These are phyloP conservation scores for Nicotiana noctiflora DNA, from an alignment of 257 asterid species.

Conservation along the genomic window DNA sequence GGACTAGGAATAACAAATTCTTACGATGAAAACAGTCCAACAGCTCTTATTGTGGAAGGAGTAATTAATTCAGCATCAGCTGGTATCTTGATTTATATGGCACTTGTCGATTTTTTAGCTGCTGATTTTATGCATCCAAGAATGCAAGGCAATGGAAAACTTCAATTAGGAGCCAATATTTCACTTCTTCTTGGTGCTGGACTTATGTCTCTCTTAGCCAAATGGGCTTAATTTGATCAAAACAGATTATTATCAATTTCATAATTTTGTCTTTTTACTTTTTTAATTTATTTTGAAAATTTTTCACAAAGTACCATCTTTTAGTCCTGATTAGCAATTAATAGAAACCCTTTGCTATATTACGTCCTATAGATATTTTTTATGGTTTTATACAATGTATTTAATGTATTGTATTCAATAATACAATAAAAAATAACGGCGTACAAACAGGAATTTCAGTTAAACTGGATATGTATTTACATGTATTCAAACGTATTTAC, in stretches of 20 bases:
- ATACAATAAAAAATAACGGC: too few species aligned
- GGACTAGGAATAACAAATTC: slow-evolving; percentile 5
- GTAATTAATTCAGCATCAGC: slow-evolving; percentile 11
- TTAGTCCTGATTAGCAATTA: too few species aligned
- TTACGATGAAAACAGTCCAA: slow-evolving; percentile 14
- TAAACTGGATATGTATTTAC: too few species aligned
- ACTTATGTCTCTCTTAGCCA: slow-evolving; percentile 12
- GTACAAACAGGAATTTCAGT: too few species aligned
- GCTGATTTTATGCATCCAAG: slow-evolving; percentile 17
- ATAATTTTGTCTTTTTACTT: too few species aligned
- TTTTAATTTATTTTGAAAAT: too few species aligned
- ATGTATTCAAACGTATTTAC: too few species aligned
- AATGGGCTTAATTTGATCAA: slow-evolving; percentile 9
- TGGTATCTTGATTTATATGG: slow-evolving; percentile 17
- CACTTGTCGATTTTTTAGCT: slow-evolving; percentile 7
- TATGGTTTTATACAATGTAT: too few species aligned
- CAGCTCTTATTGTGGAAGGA: slow-evolving; percentile 12
- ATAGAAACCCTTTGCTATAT: too few species aligned
- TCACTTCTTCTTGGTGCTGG: slow-evolving; percentile 17
- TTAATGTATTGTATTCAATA: too few species aligned
- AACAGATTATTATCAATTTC: not conserved
- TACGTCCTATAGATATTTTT: too few species aligned
- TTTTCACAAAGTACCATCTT: too few species aligned
- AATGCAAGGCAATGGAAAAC: slow-evolving; percentile 12
- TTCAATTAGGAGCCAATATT: slow-evolving; percentile 16